Base-by-base conservation (phyloP, 768 basidiomycete genomes). In the Hypholoma fasciculare region DNA sequence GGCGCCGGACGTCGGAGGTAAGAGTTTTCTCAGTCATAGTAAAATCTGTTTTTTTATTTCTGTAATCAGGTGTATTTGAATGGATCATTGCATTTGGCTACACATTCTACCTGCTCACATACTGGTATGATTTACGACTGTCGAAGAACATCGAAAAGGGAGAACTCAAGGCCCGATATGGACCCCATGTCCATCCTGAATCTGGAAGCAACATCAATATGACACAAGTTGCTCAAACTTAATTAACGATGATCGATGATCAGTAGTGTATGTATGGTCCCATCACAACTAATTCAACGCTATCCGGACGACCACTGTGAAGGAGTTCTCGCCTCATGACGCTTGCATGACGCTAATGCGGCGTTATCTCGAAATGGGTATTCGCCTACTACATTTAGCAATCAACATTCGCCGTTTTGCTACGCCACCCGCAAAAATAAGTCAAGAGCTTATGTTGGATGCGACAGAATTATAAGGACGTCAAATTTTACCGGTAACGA, bases 41-140 rank as follows among this genome's bases (percentile, higher is more conserved):
- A 9, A n/a, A n/a, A n/a, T 9, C 6, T 6, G 2, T 6, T 34
- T 34, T 34, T 9, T 34, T 7, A 34, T 34, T 7, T 34, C 6
- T 34, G 1, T 34, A 9, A 34, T 34, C 56, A 85, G 88, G 79
- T n/a, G 70, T 91, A 54, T 64, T 92, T 7, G 91, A 93, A 69
- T 93, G 90, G 90, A 65, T 70, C 0, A 89, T 93, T 49, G 80
- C 82, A 3, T 86, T 92, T 54, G 83, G 88, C 7, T 91, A 85
- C 69, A 86, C 86, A 5, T 79, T 89, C 62, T 92, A 89, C 69
- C 72, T 91, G 40, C 74, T 90, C 57, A 87, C 89, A 0, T 92
- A 89, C 72, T 83, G 70, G 61, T 88, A 81, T 68, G 91, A 93
- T 69, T 77, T 90, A n/a, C 76, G 83, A 49, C 77, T 81, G 68